phyloP scores from a whole-genome alignment of 2,329 filamentous ascomycete genomes.

The Scedosporium apiospermum region DNA sequence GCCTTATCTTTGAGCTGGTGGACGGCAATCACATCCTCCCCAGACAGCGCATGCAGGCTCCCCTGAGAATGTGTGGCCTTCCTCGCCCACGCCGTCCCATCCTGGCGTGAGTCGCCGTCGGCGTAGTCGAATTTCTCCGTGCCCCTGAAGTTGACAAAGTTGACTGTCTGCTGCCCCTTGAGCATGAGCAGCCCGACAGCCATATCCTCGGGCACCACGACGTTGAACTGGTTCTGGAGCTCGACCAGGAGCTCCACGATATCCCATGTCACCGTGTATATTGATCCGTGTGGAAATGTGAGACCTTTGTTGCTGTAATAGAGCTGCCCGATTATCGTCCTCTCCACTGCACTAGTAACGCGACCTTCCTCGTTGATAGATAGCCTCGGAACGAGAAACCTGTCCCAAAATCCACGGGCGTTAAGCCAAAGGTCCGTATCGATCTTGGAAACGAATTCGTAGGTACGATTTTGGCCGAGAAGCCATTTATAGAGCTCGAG shows the following conservation, averaged over 20 bases:
- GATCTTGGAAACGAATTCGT: slow-evolving; percentile 22
- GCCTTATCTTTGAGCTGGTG: slow-evolving; percentile 18
- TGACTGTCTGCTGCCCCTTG: slow-evolving; percentile 14
- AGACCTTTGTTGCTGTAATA: slow-evolving; percentile 17
- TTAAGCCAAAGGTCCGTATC: slow-evolving; percentile 23
- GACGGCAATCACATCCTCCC: slow-evolving; percentile 15
- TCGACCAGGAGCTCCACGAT: slow-evolving; percentile 17
- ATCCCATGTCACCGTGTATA: slow-evolving; percentile 24
- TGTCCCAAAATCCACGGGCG: slow-evolving; percentile 20
- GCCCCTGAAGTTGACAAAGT: slow-evolving; percentile 19
- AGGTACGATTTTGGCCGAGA: slow-evolving; percentile 12
- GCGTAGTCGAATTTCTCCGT: slow-evolving; percentile 22
- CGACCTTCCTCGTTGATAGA: slow-evolving; percentile 9
- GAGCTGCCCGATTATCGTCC: slow-evolving; percentile 20
- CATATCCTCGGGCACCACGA: slow-evolving; percentile 21
- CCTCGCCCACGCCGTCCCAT: slow-evolving; percentile 20
- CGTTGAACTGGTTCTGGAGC: slow-evolving; percentile 16
- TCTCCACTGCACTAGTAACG: slow-evolving; percentile 10
- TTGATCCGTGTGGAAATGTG: slow-evolving; percentile 21
- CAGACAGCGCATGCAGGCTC: slow-evolving; percentile 15
- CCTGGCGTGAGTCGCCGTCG: slow-evolving; percentile 16
- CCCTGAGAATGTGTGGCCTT: slow-evolving; percentile 14
- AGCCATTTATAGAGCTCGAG: slow-evolving; percentile 23
- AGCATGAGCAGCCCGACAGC: slow-evolving; percentile 19
- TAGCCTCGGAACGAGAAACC: slow-evolving; percentile 16